Conservation (phyloP, 108 stramenopile species). For the Craspedostauros australis region DNA sequence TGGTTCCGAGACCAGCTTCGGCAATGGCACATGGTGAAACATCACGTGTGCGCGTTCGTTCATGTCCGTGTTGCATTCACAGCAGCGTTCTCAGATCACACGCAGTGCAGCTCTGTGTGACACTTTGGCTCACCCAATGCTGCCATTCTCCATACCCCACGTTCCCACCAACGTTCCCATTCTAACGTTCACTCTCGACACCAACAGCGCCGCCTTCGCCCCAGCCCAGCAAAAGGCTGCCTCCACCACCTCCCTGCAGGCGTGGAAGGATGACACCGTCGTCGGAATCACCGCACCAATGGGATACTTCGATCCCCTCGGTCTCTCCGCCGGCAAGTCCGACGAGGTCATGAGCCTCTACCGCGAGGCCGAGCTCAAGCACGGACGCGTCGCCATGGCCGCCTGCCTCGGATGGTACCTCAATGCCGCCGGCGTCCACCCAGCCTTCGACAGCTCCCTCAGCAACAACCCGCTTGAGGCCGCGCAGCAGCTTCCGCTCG, state of each 20-base stretch:
- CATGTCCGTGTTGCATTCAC: not conserved
- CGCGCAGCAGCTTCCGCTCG: conserved; percentile 67
- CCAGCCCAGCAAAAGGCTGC: conserved; percentile 35
- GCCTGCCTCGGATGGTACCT: conserved; percentile 94
- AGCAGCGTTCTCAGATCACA: not conserved
- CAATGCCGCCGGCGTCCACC: conserved; percentile 83
- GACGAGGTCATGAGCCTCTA: conserved; percentile 80
- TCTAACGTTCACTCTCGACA: not conserved
- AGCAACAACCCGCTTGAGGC: conserved; percentile 82
- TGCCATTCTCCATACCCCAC: not conserved
- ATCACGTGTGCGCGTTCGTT: not conserved
- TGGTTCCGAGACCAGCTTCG: not conserved
- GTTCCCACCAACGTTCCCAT: not conserved
- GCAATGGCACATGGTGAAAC: not conserved
- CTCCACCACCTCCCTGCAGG: conserved; percentile 38
- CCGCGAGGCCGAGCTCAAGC: conserved; percentile 94
- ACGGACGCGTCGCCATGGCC: conserved; percentile 96
- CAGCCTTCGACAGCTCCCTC: conserved; percentile 75
- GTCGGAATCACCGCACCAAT: conserved; percentile 79
- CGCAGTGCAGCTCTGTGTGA: not conserved
- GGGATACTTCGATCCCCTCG: conserved; percentile 89
- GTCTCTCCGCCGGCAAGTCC: conserved; percentile 67
- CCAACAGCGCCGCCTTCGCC: conserved; percentile 73
- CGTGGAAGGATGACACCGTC: conserved; percentile 68
- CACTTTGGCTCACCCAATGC: not conserved